Percentiles rank a stretch among this genome's conserved stretches.
These are phyloP conservation scores for Plasmodium billcollinsi DNA, from an alignment of 169 alveolate species.

Conservation along the genomic window DNA sequence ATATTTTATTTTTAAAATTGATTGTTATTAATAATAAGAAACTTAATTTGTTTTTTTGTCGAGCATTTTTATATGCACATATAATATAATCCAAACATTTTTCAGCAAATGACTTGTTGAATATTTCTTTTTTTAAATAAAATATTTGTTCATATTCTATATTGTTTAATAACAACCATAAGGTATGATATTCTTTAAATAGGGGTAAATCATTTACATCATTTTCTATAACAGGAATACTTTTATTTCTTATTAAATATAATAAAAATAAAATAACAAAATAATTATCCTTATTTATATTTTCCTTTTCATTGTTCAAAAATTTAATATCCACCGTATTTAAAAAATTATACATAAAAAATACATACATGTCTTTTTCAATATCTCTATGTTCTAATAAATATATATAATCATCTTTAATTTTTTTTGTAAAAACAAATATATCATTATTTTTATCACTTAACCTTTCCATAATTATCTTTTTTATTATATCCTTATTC, in stretches of 20 bases:
- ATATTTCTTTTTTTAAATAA: slow-evolving; percentile 1
- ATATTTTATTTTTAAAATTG: slow-evolving; percentile 46
- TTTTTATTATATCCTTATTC: slow-evolving; percentile 23
- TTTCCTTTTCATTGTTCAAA: neutral
- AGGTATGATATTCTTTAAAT: no score
- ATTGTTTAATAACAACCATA: slow-evolving; percentile 14
- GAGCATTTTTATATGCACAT: slow-evolving; percentile 28
- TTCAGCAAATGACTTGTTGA: slow-evolving; percentile 28
- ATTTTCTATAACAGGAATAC: slow-evolving; percentile 1
- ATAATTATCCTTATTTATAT: slow-evolving; percentile 25
- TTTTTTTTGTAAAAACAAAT: slow-evolving; percentile 3
- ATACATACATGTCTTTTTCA: slow-evolving; percentile 20
- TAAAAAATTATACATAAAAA: slow-evolving; percentile 14
- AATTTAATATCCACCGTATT: slow-evolving; percentile 11
- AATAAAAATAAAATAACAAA: slow-evolving; percentile 37
- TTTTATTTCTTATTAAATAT: slow-evolving; percentile 41
- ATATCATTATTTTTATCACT: neutral
- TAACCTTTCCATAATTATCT: slow-evolving; percentile 4
- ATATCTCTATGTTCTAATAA: slow-evolving; percentile 17
- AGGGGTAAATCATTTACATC: neutral
- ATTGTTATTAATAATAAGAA: slow-evolving; percentile 52
- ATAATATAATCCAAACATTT: slow-evolving; percentile 31
- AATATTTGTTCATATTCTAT: slow-evolving; percentile 24
- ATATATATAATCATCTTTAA: slow-evolving; percentile 27
- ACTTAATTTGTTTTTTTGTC: slow-evolving; percentile 24